phyloP scores from a whole-genome alignment of 148 eudicot genomes.

The Vaccinium darrowii region DNA sequence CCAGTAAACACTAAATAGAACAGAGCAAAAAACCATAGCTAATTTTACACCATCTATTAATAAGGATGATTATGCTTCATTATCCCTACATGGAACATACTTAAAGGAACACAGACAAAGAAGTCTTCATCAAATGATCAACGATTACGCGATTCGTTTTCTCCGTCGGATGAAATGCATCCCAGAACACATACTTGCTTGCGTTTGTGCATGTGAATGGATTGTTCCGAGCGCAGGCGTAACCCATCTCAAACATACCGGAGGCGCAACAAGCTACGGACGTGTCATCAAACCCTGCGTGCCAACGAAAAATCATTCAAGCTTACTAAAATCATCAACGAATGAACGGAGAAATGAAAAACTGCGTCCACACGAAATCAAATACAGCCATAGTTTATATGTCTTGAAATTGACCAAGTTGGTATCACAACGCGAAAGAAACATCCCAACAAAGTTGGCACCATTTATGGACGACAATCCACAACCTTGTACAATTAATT shows the following conservation, averaged over 20 bases:
- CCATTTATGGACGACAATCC: too few species aligned
- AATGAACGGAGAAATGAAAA: too few species aligned
- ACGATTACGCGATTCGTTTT: constrained; percentile 10
- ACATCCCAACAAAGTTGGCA: too few species aligned
- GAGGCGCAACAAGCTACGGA: constrained; percentile 24
- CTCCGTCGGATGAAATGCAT: constrained; percentile 24
- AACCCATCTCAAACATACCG: constrained; percentile 29
- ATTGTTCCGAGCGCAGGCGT: constrained; percentile 7
- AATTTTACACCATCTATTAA: not conserved
- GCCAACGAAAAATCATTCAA: too few species aligned
- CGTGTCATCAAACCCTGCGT: constrained; percentile 10
- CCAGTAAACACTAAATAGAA: not conserved
- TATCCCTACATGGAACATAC: not conserved
- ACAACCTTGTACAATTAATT: too few species aligned
- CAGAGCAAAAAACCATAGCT: not conserved
- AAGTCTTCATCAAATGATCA: constrained; percentile 13
- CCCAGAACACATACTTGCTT: constrained; percentile 23
- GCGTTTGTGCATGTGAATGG: constrained; percentile 24
- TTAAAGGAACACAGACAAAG: not conserved
- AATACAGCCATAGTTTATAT: too few species aligned
- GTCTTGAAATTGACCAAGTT: too few species aligned
- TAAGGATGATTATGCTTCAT: not conserved
- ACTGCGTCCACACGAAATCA: too few species aligned
- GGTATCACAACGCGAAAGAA: too few species aligned
- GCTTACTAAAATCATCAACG: too few species aligned